phyloP scores from a whole-genome alignment of 495 filamentous ascomycete species.

The Wilcoxina mikolae region DNA sequence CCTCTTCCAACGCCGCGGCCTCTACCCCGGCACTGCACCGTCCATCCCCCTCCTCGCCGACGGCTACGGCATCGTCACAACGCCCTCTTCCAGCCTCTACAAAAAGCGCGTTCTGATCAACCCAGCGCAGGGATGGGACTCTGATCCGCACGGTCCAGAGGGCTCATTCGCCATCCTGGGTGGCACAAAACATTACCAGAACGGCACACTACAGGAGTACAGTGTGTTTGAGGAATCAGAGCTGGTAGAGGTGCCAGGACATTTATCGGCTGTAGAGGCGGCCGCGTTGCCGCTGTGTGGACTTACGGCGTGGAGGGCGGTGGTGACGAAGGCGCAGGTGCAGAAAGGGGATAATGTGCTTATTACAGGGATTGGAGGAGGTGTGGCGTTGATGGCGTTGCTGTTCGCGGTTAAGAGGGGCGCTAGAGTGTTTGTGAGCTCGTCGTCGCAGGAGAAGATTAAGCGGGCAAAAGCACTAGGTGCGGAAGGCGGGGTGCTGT shows the following conservation, averaged over 20 bases:
- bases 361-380: conserved; percentile 67
- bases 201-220: conserved; percentile 53
- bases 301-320: conserved; percentile 73
- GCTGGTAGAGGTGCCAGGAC: conserved; percentile 56
- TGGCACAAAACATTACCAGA: conserved; percentile 44
- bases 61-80: conserved; percentile 56
- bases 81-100: conserved; percentile 38
- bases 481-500: conserved; percentile 53
- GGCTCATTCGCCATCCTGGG: conserved; percentile 50
- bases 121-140: conserved; percentile 60
- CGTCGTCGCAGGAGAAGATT: conserved; percentile 49
- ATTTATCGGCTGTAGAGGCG: conserved; percentile 55
- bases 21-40: conserved; percentile 75
- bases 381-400: conserved; percentile 57
- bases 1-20: conserved; percentile 76
- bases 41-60: conserved; percentile 58
- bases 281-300: conserved; percentile 71
- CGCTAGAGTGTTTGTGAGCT: conserved; percentile 54
- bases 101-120: conserved; percentile 59
- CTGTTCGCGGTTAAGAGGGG: conserved; percentile 54
- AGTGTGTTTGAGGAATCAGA: conserved; percentile 53
- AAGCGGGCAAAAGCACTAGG: conserved; percentile 47
- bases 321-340: conserved; percentile 56
- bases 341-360: conserved; percentile 47
- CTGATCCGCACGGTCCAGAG: conserved; percentile 58